A percentile compares a stretch with the other conserved stretches of the same genome.
Evolutionary conservation across 768 basidiomycete genomes (phyloP).

Genomic region (Lactarius sp.): DNA sequence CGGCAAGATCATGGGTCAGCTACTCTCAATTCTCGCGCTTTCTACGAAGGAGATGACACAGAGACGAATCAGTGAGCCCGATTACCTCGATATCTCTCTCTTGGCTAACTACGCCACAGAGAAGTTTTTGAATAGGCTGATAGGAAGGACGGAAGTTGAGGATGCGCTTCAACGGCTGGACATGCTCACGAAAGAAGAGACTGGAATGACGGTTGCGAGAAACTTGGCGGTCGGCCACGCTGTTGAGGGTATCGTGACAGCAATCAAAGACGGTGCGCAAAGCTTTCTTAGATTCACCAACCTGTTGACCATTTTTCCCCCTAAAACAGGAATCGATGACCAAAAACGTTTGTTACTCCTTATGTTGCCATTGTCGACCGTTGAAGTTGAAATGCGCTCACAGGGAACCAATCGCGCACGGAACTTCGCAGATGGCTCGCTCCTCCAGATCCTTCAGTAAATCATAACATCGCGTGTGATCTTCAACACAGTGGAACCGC

Average conservation of each 20-base stretch:
- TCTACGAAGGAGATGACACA: constrained; percentile 2
- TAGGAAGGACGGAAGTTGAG: not conserved
- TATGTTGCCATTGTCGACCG: no score
- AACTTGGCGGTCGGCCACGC: not conserved
- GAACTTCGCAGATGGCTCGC: not conserved
- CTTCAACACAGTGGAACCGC: not conserved
- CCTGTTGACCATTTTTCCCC: not conserved
- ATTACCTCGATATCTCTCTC: no score
- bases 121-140: not conserved
- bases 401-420: not conserved
- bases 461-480: constrained; percentile 1
- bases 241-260: not conserved
- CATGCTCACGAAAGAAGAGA: constrained; percentile 2
- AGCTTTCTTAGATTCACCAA: not conserved
- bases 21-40: not conserved
- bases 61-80: not conserved
- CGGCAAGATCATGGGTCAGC: not conserved
- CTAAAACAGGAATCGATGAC: not conserved
- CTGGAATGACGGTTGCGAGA: not conserved
- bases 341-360: not conserved
- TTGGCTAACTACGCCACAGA: not conserved
- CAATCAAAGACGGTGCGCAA: not conserved
- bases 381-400: not conserved
- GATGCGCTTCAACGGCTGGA: not conserved
- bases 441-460: constrained; percentile 9